Evolutionary conservation across 441 rosid species (phyloP).

Genomic region (Populus hybrid): DNA sequence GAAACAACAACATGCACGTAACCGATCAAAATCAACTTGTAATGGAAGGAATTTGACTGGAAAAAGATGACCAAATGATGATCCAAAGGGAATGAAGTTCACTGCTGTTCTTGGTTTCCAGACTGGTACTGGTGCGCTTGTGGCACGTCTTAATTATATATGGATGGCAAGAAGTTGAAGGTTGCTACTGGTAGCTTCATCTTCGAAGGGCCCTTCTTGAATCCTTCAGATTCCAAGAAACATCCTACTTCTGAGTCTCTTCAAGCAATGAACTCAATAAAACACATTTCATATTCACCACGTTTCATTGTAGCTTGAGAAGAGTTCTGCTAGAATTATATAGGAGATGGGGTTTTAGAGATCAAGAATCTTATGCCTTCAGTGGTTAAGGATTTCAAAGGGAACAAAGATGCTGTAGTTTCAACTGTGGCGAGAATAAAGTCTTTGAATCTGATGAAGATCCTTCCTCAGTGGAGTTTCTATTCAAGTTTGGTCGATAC

Average conservation of each 20-base stretch:
- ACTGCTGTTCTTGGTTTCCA: conserved; percentile 61
- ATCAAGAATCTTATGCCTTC: conserved; percentile 19
- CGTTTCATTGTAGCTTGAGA: conserved; percentile 61
- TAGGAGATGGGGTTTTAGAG: conserved; percentile 18
- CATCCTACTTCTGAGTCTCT: conserved; percentile 59
- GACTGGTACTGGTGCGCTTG: conserved; percentile 45
- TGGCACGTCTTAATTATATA: conserved; percentile 33
- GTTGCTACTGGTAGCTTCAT: conserved; percentile 69
- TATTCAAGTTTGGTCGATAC: conserved; percentile 89
- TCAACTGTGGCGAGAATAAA: conserved; percentile 79
- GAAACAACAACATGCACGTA: background rate
- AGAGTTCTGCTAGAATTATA: conserved; percentile 29
- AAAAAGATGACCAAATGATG: conserved; percentile 48
- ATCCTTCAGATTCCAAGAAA: conserved; percentile 63
- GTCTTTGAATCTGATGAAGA: conserved; percentile 72
- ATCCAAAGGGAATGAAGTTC: conserved; percentile 70
- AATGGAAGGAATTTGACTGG: conserved; percentile 71
- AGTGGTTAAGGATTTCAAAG: conserved; percentile 1
- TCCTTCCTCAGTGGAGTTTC: conserved; percentile 80
- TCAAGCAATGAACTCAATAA: conserved; percentile 36
- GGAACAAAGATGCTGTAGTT: conserved; percentile 24
- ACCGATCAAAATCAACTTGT: conserved; percentile 41
- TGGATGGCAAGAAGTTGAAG: conserved; percentile 61
- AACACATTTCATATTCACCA: conserved; percentile 57
- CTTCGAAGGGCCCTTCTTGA: conserved; percentile 74